These are phyloP conservation scores for Xeromyces bisporus DNA, from an alignment of 495 filamentous ascomycete species.

Conservation along the genomic window DNA sequence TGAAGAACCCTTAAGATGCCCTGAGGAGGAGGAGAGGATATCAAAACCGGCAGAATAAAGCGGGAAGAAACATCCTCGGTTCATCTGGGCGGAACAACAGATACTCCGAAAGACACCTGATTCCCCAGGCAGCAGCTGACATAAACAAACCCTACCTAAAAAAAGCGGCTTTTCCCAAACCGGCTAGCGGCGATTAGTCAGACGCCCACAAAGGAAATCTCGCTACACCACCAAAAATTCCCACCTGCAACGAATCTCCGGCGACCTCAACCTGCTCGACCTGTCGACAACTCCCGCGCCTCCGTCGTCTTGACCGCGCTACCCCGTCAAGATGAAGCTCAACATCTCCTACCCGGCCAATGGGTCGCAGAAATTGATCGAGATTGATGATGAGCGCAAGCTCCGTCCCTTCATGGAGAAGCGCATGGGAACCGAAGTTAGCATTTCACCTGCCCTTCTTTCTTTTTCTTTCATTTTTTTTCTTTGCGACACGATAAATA, in stretches of 20 bases:
- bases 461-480: conserved; percentile 8
- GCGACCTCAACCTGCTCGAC: conserved; percentile 20
- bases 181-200: conserved; percentile 14
- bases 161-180: conserved; percentile 2
- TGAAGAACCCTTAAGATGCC: not conserved
- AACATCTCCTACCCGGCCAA: conserved; percentile 98
- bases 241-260: conserved; percentile 16
- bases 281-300: conserved; percentile 34
- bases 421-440: conserved; percentile 95
- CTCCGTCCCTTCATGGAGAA: conserved; percentile 74
- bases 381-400: conserved; percentile 95
- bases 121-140: too few species aligned
- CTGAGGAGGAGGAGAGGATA: not conserved
- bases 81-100: not conserved
- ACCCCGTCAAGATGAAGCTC: conserved; percentile 61
- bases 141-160: conserved; percentile 16
- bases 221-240: conserved; percentile 18
- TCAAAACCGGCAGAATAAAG: not conserved
- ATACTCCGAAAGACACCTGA: not conserved
- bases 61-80: not conserved
- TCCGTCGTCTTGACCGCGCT: conserved; percentile 38
- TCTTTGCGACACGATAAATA: conserved; percentile 2
- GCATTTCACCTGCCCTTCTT: too few species aligned
- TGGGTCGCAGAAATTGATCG: conserved; percentile 97
- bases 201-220: conserved; percentile 18